Evolutionary conservation across 768 basidiomycete species (phyloP).

Genomic region (Pleurotus tuber-regium): DNA sequence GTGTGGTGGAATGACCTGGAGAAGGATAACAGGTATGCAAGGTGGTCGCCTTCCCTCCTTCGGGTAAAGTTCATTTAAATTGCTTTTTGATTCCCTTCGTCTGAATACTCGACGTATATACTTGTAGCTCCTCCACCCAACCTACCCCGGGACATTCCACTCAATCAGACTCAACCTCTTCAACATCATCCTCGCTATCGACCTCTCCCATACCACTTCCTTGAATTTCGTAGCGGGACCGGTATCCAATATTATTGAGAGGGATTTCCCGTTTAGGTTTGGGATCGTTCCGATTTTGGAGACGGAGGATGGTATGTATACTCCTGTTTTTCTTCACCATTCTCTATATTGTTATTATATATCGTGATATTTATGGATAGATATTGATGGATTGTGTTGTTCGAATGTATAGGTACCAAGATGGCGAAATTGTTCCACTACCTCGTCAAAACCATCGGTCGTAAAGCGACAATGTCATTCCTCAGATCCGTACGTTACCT

Average conservation of each 20-base stretch:
- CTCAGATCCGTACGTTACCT: constrained; percentile 42
- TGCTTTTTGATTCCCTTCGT: too few relatives aligned
- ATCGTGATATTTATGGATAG: not conserved
- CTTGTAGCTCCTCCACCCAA: constrained; percentile 67
- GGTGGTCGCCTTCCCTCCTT: constrained; percentile 5
- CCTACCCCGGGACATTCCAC: constrained; percentile 79
- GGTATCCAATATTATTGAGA: constrained; percentile 67
- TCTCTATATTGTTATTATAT: not conserved
- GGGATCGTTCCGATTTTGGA: constrained; percentile 79
- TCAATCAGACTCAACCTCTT: constrained; percentile 74
- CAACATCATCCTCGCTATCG: constrained; percentile 80
- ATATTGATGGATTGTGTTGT: not conserved
- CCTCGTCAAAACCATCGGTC: constrained; percentile 59
- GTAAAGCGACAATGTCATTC: constrained; percentile 60
- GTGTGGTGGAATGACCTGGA: constrained; percentile 92
- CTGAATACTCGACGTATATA: constrained; percentile 1
- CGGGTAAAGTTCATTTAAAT: too few relatives aligned
- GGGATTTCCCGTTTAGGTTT: constrained; percentile 77
- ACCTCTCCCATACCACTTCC: constrained; percentile 63
- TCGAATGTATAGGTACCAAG: constrained; percentile 43
- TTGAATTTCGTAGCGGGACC: constrained; percentile 63
- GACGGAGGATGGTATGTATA: constrained; percentile 36
- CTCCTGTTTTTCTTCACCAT: not conserved
- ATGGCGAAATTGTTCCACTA: constrained; percentile 77
- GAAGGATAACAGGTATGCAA: constrained; percentile 63